Percentiles rank a stretch among this genome's conserved stretches.
These are phyloP conservation scores for Cryptococcus sp. DNA, from an alignment of 1,284 basidiomycete genomes.

Conservation along the genomic window DNA sequence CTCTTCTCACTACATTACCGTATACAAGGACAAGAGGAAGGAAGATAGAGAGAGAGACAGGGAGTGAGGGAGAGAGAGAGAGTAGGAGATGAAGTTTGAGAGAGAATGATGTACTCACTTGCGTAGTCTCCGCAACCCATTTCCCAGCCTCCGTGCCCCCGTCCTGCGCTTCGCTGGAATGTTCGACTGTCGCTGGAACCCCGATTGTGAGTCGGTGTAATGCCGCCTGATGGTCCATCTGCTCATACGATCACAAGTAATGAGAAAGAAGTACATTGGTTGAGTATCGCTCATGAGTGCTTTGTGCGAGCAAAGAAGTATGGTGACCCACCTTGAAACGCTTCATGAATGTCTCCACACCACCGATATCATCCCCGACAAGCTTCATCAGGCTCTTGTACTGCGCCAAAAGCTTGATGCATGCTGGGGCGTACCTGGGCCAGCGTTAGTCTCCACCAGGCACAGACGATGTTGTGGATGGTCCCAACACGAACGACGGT, in stretches of 20 bases:
- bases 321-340: constrained; percentile 77
- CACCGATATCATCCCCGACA: constrained; percentile 78
- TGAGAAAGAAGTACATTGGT: background rate
- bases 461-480: background rate
- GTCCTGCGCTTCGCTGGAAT: constrained; percentile 71
- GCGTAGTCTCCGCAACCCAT: constrained; percentile 98
- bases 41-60: too few relatives aligned
- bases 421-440: constrained; percentile 89
- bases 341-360: constrained; percentile 86
- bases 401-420: constrained; percentile 85
- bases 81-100: too few relatives aligned
- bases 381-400: constrained; percentile 97
- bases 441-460: constrained; percentile 2
- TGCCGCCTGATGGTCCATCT: constrained; percentile 96
- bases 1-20: background rate
- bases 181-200: constrained; percentile 94
- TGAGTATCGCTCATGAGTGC: too few relatives aligned
- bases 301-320: too few relatives aligned
- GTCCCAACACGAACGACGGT: background rate
- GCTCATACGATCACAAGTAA: constrained; percentile 1
- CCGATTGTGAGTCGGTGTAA: constrained; percentile 86
- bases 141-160: constrained; percentile 78
- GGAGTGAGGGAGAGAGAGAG: background rate
- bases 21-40: background rate
- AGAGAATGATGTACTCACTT: constrained; percentile 59